phyloP scores from a whole-genome alignment of 768 basidiomycete species.

The Pleurotus giganteus region DNA sequence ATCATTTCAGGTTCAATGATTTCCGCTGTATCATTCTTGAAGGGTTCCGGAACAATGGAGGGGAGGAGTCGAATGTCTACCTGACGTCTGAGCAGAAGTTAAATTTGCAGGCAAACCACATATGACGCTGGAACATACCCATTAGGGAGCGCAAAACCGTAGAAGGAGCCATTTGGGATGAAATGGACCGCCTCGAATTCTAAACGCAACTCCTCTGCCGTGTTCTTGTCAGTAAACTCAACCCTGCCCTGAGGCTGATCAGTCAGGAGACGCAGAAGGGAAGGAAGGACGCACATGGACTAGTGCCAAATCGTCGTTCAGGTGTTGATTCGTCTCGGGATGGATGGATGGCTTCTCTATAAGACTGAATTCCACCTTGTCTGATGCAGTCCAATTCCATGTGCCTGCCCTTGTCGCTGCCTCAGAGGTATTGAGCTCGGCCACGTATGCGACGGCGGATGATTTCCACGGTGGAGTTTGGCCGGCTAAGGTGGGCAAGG shows the following conservation, averaged over 20 bases:
- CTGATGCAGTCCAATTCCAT: constrained; percentile 72
- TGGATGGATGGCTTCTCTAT: constrained; percentile 52
- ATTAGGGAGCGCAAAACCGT: constrained; percentile 62
- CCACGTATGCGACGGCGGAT: constrained; percentile 48
- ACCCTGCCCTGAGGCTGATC: constrained; percentile 56
- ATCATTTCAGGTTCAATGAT: constrained; percentile 60
- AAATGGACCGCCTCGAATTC: constrained; percentile 82
- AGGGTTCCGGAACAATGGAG: constrained; percentile 54
- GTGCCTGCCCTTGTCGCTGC: constrained; percentile 44
- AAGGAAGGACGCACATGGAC: constrained; percentile 55
- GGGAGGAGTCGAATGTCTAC: constrained; percentile 70
- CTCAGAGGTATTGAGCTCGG: constrained; percentile 48
- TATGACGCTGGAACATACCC: constrained; percentile 42
- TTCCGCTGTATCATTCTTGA: constrained; percentile 56
- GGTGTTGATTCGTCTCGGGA: constrained; percentile 26
- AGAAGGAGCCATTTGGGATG: constrained; percentile 70
- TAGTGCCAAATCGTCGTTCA: constrained; percentile 49
- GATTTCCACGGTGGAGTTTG: constrained; percentile 43
- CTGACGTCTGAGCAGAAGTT: constrained; percentile 34
- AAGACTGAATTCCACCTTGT: constrained; percentile 64
- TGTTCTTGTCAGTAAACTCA: constrained; percentile 57
- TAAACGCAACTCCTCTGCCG: constrained; percentile 55
- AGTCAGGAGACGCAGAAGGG: background rate
- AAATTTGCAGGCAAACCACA: background rate
- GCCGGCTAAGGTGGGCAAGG: constrained; percentile 38